Evolutionary conservation across 2,329 filamentous ascomycete species (phyloP), one percentile per base, ranked within the genome.

Genomic region (Fusarium armeniacum): DNA sequence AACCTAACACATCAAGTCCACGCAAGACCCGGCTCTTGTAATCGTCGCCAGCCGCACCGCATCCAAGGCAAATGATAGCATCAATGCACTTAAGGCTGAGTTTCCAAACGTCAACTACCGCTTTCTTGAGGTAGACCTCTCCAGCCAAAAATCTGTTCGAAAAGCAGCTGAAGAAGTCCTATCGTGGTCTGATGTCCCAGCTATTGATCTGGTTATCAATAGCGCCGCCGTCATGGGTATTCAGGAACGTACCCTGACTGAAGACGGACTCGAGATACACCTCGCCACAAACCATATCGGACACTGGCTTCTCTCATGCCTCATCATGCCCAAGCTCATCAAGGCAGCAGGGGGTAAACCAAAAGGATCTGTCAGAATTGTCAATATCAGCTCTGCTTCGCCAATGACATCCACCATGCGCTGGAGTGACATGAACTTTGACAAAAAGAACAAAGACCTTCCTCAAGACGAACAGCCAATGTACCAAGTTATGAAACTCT

Each of bases 361-460:
- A 1, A 45, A 45, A 1, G 59, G 59, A 4, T 50, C 61, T 4
- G 61, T 58, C 10, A 33, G 61, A 6, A 16, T 64, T 5, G 6
- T 58, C 22, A 64, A 64, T 10, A 45, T 64, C 3, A 49, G 36
- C 3, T 64, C 61, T 1, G 59, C 4, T 2, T 64, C 59, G 0
- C 59, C 61, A 3, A 45, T 13, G 26, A 13, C 6, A 0, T 49
- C 59, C 18, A 20, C 3, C 6, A 64, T 64, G 22, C 61, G 61
- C 5, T 64, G 61, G 61, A 64, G 59, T 7, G 61, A 64, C 8
- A 64, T 64, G 44, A 58, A 64, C 6, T 64, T 64, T n/a, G 32
- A 45, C 0, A 64, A n/a, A 1, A 64, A 40, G 36, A 64, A 64
- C 16, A 58, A 64, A 30, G 59, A 58, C n/a, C 61, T 64, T 7